These are phyloP conservation scores for Polyrhizophydium stewartii DNA, from an alignment of 371 early-diverging fungal species.

Conservation along the genomic window DNA sequence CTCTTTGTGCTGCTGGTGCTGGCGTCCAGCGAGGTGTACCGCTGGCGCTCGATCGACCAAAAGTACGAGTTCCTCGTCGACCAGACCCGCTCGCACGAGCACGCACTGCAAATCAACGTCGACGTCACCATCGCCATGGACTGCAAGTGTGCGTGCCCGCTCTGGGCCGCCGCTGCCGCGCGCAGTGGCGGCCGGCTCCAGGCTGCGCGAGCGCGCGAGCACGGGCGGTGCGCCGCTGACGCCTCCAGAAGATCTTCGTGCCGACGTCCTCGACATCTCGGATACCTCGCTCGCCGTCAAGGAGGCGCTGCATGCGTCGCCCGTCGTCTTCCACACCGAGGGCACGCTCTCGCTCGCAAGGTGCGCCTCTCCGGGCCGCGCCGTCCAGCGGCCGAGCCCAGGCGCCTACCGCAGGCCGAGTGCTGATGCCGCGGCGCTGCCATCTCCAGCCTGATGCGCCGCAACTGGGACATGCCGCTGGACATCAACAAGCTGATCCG, in stretches of 20 bases:
- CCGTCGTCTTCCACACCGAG: constrained; percentile 12
- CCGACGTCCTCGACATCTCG: constrained; percentile 48
- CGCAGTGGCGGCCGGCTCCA: too few relatives aligned
- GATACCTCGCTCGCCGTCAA: constrained; percentile 18
- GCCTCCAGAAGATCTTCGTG: constrained; percentile 30
- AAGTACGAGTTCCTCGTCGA: constrained; percentile 79
- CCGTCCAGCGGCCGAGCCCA: too few relatives aligned
- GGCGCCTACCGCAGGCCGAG: too few relatives aligned
- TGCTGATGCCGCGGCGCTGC: too few relatives aligned
- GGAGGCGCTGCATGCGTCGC: constrained; percentile 14
- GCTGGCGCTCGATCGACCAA: constrained; percentile 58
- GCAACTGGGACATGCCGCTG: too few relatives aligned
- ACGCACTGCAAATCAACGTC: constrained; percentile 74
- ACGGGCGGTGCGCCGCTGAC: not conserved
- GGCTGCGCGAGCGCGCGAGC: too few relatives aligned
- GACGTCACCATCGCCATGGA: constrained; percentile 88
- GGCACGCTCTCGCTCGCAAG: not conserved
- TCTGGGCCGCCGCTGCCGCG: too few relatives aligned
- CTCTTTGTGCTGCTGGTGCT: constrained; percentile 58
- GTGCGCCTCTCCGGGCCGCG: too few relatives aligned
- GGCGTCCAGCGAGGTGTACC: constrained; percentile 61
- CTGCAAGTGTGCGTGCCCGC: constrained; percentile 57
- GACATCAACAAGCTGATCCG: too few relatives aligned
- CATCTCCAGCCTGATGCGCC: too few relatives aligned
- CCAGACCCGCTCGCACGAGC: constrained; percentile 41